Conservation (phyloP, 2,329 filamentous ascomycete species). For the Alternaria consortialis region DNA sequence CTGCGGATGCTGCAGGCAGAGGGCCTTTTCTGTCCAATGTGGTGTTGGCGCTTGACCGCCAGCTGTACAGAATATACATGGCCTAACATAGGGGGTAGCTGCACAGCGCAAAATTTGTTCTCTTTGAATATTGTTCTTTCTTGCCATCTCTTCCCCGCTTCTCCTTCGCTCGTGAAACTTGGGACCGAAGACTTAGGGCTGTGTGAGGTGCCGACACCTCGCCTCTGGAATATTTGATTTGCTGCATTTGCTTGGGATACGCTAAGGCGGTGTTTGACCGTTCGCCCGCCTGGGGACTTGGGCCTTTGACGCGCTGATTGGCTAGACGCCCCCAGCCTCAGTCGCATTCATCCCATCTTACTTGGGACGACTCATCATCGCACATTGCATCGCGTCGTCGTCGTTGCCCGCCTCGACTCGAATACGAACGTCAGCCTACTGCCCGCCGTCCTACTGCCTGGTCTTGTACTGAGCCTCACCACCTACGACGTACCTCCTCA, state of each 20-base stretch:
- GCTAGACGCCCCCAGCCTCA: constrained; percentile 18
- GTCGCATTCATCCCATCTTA: constrained; percentile 24
- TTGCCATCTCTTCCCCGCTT: background rate
- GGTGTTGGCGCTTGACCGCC: constrained; percentile 38
- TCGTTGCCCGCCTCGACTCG: background rate
- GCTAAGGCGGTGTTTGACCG: constrained; percentile 7
- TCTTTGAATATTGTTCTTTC: constrained; percentile 20
- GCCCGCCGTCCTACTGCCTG: constrained; percentile 27
- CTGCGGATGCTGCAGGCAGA: constrained; percentile 31
- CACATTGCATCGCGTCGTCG: constrained; percentile 13
- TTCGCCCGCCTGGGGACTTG: background rate
- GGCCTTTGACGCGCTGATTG: constrained; percentile 24
- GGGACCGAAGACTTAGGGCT: constrained; percentile 18
- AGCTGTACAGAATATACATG: constrained; percentile 22
- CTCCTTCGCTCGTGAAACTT: constrained; percentile 28
- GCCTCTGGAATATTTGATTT: constrained; percentile 15
- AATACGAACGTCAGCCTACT: constrained; percentile 22
- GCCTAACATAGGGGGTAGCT: constrained; percentile 25
- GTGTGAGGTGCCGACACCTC: constrained; percentile 20
- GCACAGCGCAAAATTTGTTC: constrained; percentile 19
- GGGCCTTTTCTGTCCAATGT: constrained; percentile 16
- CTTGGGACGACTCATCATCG: constrained; percentile 26
- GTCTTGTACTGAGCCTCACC: constrained; percentile 20
- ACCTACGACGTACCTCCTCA: constrained; percentile 7
- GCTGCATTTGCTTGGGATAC: constrained; percentile 15